These are phyloP conservation scores for Curvularia sp. DNA, from an alignment of 2,329 filamentous ascomycete species.

Conservation along the genomic window DNA sequence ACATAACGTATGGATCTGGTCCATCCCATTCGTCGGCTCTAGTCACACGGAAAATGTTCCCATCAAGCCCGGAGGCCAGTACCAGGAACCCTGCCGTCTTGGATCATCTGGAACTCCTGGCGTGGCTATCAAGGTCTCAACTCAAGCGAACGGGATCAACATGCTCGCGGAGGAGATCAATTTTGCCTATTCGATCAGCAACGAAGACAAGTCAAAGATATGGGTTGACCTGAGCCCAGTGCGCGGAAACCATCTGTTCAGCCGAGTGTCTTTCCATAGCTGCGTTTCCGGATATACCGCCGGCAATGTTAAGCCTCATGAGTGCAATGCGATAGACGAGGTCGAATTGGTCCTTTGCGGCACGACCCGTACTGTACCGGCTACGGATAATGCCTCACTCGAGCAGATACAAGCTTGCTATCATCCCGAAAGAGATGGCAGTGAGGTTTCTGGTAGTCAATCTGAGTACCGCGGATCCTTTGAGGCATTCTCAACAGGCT, in stretches of 20 bases:
- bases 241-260: slow-evolving; percentile 22
- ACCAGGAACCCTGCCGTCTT: slow-evolving; percentile 34
- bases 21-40: slow-evolving; percentile 24
- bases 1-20: slow-evolving; percentile 33
- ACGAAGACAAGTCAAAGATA: slow-evolving; percentile 21
- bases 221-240: slow-evolving; percentile 29
- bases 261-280: slow-evolving; percentile 27
- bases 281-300: slow-evolving; percentile 23
- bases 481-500: neutral
- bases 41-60: slow-evolving; percentile 25
- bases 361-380: slow-evolving; percentile 15
- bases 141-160: slow-evolving; percentile 29
- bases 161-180: slow-evolving; percentile 29
- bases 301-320: slow-evolving; percentile 19
- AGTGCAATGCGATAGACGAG: slow-evolving; percentile 31
- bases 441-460: neutral
- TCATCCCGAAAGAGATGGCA: slow-evolving; percentile 4
- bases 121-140: slow-evolving; percentile 38
- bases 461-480: neutral
- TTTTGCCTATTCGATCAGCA: slow-evolving; percentile 36
- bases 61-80: slow-evolving; percentile 27
- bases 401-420: slow-evolving; percentile 24
- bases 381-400: slow-evolving; percentile 16
- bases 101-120: slow-evolving; percentile 29
- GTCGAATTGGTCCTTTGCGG: slow-evolving; percentile 38